Evolutionary conservation across 1,139 yeast genomes (phyloP).

Genomic region (Hemisphaericaspora xylofermentans): DNA sequence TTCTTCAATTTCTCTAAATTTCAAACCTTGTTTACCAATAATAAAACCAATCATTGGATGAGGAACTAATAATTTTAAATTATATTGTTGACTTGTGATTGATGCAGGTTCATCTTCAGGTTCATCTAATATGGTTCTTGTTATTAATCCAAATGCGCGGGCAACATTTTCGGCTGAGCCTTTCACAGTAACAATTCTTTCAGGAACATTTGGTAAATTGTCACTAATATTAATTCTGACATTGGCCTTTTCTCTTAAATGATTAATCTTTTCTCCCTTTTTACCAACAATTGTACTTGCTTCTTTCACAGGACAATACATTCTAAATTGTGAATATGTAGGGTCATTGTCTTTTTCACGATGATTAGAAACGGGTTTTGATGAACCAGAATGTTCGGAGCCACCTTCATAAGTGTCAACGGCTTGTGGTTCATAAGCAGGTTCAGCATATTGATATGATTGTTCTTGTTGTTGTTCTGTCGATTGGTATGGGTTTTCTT

Average conservation of each 20-base stretch:
- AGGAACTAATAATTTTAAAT: constrained; percentile 67
- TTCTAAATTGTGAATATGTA: constrained; percentile 63
- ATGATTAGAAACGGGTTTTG: constrained; percentile 26
- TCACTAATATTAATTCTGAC: constrained; percentile 79
- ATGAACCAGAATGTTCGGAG: constrained; percentile 10
- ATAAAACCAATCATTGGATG: constrained; percentile 80
- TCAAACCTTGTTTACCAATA: constrained; percentile 76
- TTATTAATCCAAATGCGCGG: constrained; percentile 74
- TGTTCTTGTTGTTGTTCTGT: constrained; percentile 3
- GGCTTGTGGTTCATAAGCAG: constrained; percentile 2
- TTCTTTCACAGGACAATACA: constrained; percentile 76
- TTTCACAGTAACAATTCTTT: constrained; percentile 71
- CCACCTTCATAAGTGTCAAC: neutral
- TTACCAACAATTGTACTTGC: constrained; percentile 77
- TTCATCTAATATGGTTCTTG: constrained; percentile 66
- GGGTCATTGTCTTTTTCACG: constrained; percentile 50
- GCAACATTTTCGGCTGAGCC: constrained; percentile 84
- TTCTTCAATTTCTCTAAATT: constrained; percentile 80
- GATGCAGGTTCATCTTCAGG: constrained; percentile 65
- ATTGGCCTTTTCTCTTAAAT: constrained; percentile 61
- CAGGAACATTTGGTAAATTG: constrained; percentile 70
- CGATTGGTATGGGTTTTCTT: constrained; percentile 4
- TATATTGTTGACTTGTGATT: constrained; percentile 52
- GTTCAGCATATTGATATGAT: neutral
- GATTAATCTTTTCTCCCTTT: constrained; percentile 70